Base-by-base conservation (phyloP, 768 basidiomycete genomes). In the Calocybe indica region DNA sequence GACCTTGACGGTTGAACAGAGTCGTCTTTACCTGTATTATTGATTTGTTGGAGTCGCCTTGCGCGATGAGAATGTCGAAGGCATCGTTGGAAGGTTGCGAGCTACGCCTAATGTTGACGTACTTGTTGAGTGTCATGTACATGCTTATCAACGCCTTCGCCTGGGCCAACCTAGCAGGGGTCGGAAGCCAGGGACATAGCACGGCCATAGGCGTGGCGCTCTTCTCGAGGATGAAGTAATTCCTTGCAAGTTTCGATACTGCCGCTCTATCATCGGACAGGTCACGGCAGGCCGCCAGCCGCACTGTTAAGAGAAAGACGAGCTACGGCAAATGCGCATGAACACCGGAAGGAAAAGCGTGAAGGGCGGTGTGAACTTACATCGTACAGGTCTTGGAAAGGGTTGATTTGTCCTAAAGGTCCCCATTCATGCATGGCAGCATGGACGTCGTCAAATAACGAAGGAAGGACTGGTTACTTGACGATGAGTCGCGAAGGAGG, bases 121-220 rank as follows among this genome's bases (percentile, higher is more conserved):
- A 58, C n/a, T 40, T 7, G 4, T 41, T 32, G 3, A 61, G 33
- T 32, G 52, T 45, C 10, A 36, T 47, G 38, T 45, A 59, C 39
- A 61, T 37, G 6, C 51, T 40, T 15, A 34, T 52, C 9, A 58
- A 56, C 2, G 61, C 54, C n/a, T 50, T 34, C 30, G 52, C 32
- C 38, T 55, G 49, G 6, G 46, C 50, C 32, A 44, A 55, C 45
- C 48, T 56, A 0, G 58, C 56, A 3, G 35, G 31, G 29, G 47
- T 45, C 3, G 59, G 61, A 32, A 63, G 54, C 62, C 62, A 62
- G 13, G 62, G 62, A 8, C 62, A 45, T 13, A 62, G 50, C 5
- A 60, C 40, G 6, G 55, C 46, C 6, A 49, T 43, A 12, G 52
- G 52, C 9, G 52, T 51, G 13, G 52, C 42, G 13, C 43, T 50